These are phyloP conservation scores for Brassica incana DNA, from an alignment of 345 rosid genomes.

Conservation along the genomic window DNA sequence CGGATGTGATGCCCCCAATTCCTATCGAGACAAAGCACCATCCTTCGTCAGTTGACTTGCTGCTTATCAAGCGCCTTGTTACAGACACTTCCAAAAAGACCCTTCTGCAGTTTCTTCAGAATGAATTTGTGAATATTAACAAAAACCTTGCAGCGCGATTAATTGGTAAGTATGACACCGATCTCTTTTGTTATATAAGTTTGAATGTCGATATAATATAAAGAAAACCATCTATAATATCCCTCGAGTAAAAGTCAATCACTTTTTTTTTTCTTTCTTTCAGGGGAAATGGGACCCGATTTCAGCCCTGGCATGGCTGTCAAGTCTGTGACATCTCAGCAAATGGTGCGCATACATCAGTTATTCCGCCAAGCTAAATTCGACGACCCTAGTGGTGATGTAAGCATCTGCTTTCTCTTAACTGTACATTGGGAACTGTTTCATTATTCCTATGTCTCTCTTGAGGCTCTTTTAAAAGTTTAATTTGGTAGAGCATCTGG, in stretches of 20 bases:
- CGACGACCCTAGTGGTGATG: conserved; percentile 95
- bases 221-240: conserved; percentile 4
- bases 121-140: conserved; percentile 90
- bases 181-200: neutral
- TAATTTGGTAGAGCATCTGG: neutral
- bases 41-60: conserved; percentile 93
- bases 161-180: conserved; percentile 57
- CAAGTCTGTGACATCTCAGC: conserved; percentile 81
- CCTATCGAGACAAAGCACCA: conserved; percentile 96
- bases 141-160: conserved; percentile 75
- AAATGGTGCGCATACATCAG: conserved; percentile 95
- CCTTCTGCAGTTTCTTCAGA: conserved; percentile 89
- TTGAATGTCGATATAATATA: conserved; percentile 4
- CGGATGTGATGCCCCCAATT: conserved; percentile 94
- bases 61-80: conserved; percentile 83
- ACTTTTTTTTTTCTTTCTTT: conserved; percentile 21
- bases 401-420: conserved; percentile 46
- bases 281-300: conserved; percentile 97
- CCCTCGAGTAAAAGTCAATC: conserved; percentile 28
- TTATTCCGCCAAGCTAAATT: conserved; percentile 98
- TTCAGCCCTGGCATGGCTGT: conserved; percentile 79
- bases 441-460: conserved; percentile 25
- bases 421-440: conserved; percentile 9
- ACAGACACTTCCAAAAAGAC: conserved; percentile 85
- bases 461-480: conserved; percentile 6